Conservation (phyloP, 2,329 filamentous ascomycete species). For the Thermothelomyces thermophilus region DNA sequence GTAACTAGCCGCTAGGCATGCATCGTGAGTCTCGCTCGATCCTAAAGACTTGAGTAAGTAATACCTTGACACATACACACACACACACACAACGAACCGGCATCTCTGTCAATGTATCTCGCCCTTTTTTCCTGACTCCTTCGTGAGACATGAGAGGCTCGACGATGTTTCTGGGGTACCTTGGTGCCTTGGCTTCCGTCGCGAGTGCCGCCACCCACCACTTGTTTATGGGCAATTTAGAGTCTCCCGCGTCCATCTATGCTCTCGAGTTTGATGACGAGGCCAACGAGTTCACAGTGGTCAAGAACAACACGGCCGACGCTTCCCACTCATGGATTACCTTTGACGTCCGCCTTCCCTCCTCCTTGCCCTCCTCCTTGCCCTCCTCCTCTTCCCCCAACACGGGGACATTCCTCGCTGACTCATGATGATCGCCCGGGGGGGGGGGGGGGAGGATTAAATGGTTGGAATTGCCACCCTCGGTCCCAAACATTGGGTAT, state of each 20-base stretch:
- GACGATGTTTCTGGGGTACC: neutral
- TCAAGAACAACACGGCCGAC: conserved; percentile 40
- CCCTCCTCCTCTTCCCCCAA: conserved; percentile 10
- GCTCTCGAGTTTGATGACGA: conserved; percentile 61
- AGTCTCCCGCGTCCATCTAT: conserved; percentile 57
- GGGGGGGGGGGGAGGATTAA: no score
- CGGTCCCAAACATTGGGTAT: no score
- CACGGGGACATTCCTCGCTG: conserved; percentile 17
- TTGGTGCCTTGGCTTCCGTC: neutral
- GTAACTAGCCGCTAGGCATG: no score
- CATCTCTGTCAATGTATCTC: no score
- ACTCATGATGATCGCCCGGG: no score
- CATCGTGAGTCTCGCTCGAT: no score
- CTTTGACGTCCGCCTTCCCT: conserved; percentile 14
- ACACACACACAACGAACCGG: no score
- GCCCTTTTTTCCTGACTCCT: no score
- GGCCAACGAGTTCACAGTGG: conserved; percentile 47
- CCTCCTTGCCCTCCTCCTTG: neutral
- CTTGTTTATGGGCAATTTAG: conserved; percentile 63
- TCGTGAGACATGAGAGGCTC: neutral
- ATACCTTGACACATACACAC: no score
- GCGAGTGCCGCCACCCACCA: conserved; percentile 38
- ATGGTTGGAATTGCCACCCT: no score
- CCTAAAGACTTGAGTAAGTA: no score
- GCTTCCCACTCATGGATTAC: conserved; percentile 20